Conservation (phyloP, 1,139 yeast genomes). For the Citeromyces hawaiiensis region DNA sequence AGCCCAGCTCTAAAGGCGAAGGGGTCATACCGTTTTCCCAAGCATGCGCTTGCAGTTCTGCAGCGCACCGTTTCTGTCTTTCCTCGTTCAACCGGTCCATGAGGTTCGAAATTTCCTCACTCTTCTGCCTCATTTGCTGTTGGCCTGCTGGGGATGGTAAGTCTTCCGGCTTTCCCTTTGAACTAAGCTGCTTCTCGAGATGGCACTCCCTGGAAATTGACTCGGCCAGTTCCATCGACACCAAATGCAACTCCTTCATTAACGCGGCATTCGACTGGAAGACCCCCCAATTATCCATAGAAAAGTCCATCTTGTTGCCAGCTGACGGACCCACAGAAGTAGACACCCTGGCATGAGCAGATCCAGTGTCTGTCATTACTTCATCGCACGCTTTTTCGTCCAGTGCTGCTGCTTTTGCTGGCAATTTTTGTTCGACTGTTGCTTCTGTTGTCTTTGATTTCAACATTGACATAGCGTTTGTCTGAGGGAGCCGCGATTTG, state of each 20-base stretch:
- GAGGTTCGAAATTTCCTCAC: conserved; percentile 32
- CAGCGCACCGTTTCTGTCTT: conserved; percentile 47
- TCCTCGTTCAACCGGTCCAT: conserved; percentile 51
- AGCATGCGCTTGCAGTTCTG: conserved; percentile 55
- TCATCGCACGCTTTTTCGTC: not conserved
- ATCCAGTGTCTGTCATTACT: not conserved
- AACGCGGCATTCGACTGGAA: conserved; percentile 45
- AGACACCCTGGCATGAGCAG: not conserved
- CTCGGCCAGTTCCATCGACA: conserved; percentile 59
- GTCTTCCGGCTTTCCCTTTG: not conserved
- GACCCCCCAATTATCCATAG: conserved; percentile 28
- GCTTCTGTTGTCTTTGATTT: not conserved
- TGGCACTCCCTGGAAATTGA: conserved; percentile 55
- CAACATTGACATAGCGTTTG: not conserved
- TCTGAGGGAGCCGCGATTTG: not conserved
- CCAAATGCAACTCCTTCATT: conserved; percentile 49
- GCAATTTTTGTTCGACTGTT: no score
- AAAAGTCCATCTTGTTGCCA: not conserved
- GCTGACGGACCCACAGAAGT: not conserved
- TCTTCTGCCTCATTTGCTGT: conserved; percentile 7
- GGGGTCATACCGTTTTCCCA: conserved; percentile 42
- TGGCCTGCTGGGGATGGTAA: not conserved
- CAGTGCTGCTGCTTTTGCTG: not conserved
- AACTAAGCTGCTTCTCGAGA: conserved; percentile 32
- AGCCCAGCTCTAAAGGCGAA: conserved; percentile 39